These are phyloP conservation scores for Leishmania amazonensis DNA, from an alignment of 208 protist species.

Conservation along the genomic window DNA sequence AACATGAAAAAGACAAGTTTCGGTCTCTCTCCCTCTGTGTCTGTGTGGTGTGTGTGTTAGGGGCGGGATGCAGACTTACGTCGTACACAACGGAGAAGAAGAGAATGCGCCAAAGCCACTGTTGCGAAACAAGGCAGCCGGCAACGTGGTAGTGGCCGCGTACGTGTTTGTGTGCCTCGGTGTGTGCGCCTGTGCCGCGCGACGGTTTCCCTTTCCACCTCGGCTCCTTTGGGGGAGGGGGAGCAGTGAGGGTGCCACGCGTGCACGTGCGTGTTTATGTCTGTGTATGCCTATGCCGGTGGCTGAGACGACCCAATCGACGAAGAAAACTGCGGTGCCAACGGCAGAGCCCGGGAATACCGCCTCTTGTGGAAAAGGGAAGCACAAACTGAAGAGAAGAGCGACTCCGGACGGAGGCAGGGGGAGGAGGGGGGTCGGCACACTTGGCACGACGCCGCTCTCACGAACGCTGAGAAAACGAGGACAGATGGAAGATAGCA, in stretches of 20 bases:
- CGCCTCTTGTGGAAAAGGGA: not conserved
- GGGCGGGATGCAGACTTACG: too few relatives aligned
- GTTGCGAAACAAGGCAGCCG: not conserved
- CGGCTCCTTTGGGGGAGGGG: not conserved
- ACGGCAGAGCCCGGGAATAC: not conserved
- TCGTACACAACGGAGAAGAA: too few relatives aligned
- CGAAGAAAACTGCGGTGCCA: not conserved
- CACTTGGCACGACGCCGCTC: not conserved
- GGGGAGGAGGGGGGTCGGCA: too few relatives aligned
- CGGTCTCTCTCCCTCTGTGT: too few relatives aligned
- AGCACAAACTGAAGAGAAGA: not conserved
- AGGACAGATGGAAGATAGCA: not conserved
- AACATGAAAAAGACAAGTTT: not conserved
- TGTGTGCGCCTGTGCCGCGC: not conserved
- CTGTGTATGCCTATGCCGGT: not conserved
- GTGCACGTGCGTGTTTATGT: not conserved
- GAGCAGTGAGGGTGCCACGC: not conserved
- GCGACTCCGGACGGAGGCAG: not conserved
- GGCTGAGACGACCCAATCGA: not conserved
- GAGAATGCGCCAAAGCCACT: too few relatives aligned
- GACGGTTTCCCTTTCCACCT: not conserved
- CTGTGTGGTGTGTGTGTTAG: too few relatives aligned
- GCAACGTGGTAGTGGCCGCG: not conserved
- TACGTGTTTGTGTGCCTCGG: not conserved
- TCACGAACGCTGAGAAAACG: not conserved